Evolutionary conservation across 2,329 filamentous ascomycete species (phyloP).

Genomic region (Botrytis galanthina): DNA sequence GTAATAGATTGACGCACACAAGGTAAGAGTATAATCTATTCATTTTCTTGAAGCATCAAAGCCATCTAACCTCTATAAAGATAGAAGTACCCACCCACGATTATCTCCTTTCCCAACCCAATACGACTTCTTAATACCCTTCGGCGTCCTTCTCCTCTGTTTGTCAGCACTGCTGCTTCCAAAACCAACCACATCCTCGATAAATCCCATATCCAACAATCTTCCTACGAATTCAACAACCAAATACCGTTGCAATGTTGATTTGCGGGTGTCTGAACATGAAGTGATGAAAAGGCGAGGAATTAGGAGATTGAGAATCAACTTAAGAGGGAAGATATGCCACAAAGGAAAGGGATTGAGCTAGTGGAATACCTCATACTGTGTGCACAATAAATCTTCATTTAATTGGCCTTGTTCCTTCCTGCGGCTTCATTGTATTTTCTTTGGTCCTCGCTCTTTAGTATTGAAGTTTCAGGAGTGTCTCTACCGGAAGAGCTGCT

Average conservation of each 20-base stretch:
- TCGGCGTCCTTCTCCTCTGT: background rate
- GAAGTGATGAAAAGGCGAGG: conserved; percentile 74
- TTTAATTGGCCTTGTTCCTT: background rate
- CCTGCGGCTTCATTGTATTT: background rate
- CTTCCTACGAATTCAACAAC: background rate
- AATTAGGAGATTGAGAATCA: conserved; percentile 99
- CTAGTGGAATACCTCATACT: background rate
- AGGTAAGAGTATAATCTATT: background rate
- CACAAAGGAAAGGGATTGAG: conserved; percentile 99
- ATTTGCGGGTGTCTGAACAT: background rate
- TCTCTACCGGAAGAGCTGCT: background rate
- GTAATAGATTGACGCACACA: background rate
- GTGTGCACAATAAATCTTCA: background rate
- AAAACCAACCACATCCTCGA: rapidly evolving
- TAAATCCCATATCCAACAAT: background rate
- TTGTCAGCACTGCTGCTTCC: background rate
- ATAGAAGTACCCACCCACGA: background rate
- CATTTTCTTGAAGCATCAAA: rapidly evolving
- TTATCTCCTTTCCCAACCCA: background rate
- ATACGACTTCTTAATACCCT: background rate
- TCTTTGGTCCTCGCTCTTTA: background rate
- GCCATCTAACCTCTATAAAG: background rate
- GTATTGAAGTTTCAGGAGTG: background rate
- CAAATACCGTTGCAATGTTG: background rate
- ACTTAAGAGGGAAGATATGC: conserved; percentile 96